Conservation (phyloP, 1,139 yeast genomes). For the Keqinozyma sinolaborantium region DNA sequence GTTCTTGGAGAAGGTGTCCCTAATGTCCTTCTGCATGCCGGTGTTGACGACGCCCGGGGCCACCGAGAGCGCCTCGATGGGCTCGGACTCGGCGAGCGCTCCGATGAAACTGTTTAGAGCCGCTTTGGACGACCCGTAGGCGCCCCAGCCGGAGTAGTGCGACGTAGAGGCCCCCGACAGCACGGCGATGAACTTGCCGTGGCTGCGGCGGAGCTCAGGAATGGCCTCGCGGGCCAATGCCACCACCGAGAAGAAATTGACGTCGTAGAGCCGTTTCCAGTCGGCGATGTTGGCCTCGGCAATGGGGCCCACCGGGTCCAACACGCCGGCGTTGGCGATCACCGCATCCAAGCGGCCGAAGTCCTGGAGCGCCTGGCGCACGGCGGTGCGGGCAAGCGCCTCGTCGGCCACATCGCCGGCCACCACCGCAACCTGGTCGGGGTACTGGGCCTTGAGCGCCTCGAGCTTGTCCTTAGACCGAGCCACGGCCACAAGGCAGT, state of each 20-base stretch:
- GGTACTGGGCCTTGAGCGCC: slow-evolving; percentile 36
- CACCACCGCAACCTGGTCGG: slow-evolving; percentile 48
- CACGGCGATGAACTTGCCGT: slow-evolving; percentile 70
- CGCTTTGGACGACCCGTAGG: slow-evolving; percentile 88
- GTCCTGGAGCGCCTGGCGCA: slow-evolving; percentile 43
- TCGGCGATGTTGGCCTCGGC: slow-evolving; percentile 44
- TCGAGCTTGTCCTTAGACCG: slow-evolving; percentile 51
- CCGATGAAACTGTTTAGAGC: slow-evolving; percentile 74
- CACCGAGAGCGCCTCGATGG: slow-evolving; percentile 58
- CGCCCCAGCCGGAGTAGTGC: slow-evolving; percentile 74
- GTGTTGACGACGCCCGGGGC: slow-evolving; percentile 97
- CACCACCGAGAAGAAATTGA: slow-evolving; percentile 78
- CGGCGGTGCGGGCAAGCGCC: slow-evolving; percentile 39
- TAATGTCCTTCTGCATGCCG: slow-evolving; percentile 74
- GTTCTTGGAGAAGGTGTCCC: slow-evolving; percentile 50
- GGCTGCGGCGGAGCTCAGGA: slow-evolving; percentile 52
- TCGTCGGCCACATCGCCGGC: slow-evolving; percentile 61
- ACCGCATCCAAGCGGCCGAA: slow-evolving; percentile 68
- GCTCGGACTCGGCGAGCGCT: slow-evolving; percentile 67
- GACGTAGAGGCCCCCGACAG: slow-evolving; percentile 80
- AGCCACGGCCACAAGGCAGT: slow-evolving; percentile 69
- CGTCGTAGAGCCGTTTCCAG: slow-evolving; percentile 68
- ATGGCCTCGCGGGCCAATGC: slow-evolving; percentile 54
- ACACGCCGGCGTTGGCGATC: slow-evolving; percentile 83
- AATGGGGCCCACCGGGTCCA: slow-evolving; percentile 72